A percentile compares a stretch with the other conserved stretches of the same genome.
Evolutionary conservation across 352 stramenopile genomes (phyloP).

Genomic region (Globisporangium nunn): DNA sequence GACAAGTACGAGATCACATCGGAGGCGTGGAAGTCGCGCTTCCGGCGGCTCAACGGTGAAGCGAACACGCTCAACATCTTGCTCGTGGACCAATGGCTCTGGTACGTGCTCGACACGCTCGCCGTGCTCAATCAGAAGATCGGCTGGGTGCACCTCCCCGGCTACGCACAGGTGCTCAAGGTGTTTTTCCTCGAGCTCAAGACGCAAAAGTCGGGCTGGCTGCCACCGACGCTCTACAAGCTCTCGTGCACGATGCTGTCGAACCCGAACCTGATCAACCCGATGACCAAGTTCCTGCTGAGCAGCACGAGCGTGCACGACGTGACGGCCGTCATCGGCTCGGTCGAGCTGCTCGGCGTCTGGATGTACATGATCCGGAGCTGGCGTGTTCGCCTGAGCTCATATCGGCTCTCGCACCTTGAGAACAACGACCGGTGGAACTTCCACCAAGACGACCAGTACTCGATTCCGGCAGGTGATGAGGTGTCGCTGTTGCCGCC

Average conservation of each 20-base stretch:
- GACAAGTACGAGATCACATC: conserved; percentile 87
- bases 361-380: conserved; percentile 92
- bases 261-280: conserved; percentile 84
- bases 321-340: conserved; percentile 80
- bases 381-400: conserved; percentile 81
- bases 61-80: conserved; percentile 86
- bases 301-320: conserved; percentile 86
- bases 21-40: conserved; percentile 77
- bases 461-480: conserved; percentile 82
- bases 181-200: conserved; percentile 88
- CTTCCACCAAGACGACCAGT: conserved; percentile 87
- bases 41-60: conserved; percentile 71
- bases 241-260: conserved; percentile 87
- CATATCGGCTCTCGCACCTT: conserved; percentile 80
- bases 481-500: conserved; percentile 80
- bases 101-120: conserved; percentile 87
- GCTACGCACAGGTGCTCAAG: conserved; percentile 84
- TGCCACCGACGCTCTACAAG: conserved; percentile 84
- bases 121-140: conserved; percentile 88
- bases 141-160: conserved; percentile 76
- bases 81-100: conserved; percentile 83
- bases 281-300: conserved; percentile 86
- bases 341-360: conserved; percentile 80
- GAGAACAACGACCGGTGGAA: conserved; percentile 90
- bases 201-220: conserved; percentile 83